phyloP scores from a whole-genome alignment of 345 rosid species.

The Sapria himalayana region DNA sequence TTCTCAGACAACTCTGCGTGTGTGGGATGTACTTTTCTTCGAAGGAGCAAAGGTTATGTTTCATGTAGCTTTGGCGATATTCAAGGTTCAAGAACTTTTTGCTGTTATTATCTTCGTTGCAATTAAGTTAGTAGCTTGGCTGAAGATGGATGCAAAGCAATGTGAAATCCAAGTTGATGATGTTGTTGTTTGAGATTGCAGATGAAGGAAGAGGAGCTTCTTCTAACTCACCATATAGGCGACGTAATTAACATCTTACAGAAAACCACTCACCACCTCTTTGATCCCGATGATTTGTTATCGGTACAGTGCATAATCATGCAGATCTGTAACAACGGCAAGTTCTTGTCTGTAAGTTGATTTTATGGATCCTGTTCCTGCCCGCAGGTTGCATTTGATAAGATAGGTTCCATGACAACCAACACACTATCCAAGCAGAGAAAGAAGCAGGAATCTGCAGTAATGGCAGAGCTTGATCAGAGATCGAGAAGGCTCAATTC shows the following conservation, averaged over 20 bases:
- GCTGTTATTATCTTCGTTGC: slow-evolving; percentile 1
- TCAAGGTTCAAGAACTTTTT: slow-evolving; percentile 40
- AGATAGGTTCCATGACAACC: slow-evolving; percentile 81
- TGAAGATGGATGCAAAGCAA: background rate
- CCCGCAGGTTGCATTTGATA: slow-evolving; percentile 89
- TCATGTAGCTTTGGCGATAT: slow-evolving; percentile 91
- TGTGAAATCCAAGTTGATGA: background rate
- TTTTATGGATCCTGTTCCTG: background rate
- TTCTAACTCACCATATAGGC: slow-evolving; percentile 77
- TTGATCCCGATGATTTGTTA: slow-evolving; percentile 90
- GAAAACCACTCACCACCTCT: slow-evolving; percentile 74
- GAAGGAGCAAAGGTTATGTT: slow-evolving; percentile 97
- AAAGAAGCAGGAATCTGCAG: slow-evolving; percentile 95
- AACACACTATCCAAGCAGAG: slow-evolving; percentile 83
- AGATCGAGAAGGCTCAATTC: slow-evolving; percentile 74
- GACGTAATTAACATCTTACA: slow-evolving; percentile 75
- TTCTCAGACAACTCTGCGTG: slow-evolving; percentile 76
- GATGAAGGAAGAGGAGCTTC: slow-evolving; percentile 92
- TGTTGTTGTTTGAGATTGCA: slow-evolving; percentile 13
- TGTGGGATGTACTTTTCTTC: slow-evolving; percentile 95
- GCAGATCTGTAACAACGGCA: too few relatives aligned
- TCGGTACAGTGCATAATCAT: too few relatives aligned
- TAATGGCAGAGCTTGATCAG: slow-evolving; percentile 92
- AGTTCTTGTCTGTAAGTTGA: background rate
- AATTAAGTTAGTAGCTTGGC: slow-evolving; percentile 1